Evolutionary conservation across 1,284 basidiomycete species (phyloP).

Genomic region (Moniliophthora roreri): DNA sequence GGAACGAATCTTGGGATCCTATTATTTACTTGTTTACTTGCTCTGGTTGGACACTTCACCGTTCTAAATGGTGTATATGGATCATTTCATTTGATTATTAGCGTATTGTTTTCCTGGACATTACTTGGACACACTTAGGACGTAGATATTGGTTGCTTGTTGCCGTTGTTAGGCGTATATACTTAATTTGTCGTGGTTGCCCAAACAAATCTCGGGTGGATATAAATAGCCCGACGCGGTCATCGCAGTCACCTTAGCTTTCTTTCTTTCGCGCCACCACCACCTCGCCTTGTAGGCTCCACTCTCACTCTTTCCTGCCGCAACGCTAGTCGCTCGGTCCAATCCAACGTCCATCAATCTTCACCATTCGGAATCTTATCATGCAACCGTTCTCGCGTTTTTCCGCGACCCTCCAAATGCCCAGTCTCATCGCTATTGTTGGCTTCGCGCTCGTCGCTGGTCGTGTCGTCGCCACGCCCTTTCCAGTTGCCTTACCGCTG

Average conservation of each 20-base stretch:
- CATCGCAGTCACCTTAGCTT: slow-evolving; percentile 1
- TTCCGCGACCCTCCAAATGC: slow-evolving; percentile 37
- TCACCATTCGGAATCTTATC: slow-evolving; percentile 29
- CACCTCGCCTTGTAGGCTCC: slow-evolving; percentile 5
- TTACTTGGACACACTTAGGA: neutral
- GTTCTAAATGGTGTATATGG: too few species aligned
- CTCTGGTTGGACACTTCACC: too few species aligned
- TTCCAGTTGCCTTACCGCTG: slow-evolving; percentile 31
- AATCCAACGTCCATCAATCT: neutral
- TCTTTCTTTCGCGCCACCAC: neutral
- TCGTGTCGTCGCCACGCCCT: slow-evolving; percentile 32
- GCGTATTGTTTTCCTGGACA: neutral
- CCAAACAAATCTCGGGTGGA: neutral
- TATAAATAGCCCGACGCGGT: slow-evolving; percentile 4
- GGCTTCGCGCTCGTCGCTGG: slow-evolving; percentile 26
- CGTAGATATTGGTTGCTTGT: too few species aligned
- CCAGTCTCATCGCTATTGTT: slow-evolving; percentile 36
- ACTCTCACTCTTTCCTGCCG: neutral
- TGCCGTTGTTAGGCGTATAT: neutral
- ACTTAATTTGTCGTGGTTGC: neutral
- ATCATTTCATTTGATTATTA: too few species aligned
- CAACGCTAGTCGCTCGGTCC: neutral
- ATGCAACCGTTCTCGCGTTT: slow-evolving; percentile 33
- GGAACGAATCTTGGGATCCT: too few species aligned
- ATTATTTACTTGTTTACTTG: too few species aligned